Conservation (phyloP, 2,329 filamentous ascomycete species). For the Talaromyces sp. region DNA sequence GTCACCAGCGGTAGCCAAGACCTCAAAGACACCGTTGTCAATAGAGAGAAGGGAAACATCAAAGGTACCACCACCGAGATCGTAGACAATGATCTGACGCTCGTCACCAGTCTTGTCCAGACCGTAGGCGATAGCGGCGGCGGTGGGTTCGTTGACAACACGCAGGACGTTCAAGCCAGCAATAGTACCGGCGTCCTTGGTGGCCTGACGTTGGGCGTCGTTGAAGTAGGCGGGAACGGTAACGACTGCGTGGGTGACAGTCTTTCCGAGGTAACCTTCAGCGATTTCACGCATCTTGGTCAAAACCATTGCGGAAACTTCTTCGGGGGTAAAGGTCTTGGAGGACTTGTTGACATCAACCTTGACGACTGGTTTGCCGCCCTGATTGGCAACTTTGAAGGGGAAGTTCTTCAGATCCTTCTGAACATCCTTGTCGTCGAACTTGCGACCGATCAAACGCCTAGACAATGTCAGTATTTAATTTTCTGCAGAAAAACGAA, state of each 20-base stretch:
- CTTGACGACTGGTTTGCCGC: conserved; percentile 81
- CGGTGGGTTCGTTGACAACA: conserved; percentile 95
- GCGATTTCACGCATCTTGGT: conserved; percentile 67
- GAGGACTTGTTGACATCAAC: conserved; percentile 58
- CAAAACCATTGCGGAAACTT: conserved; percentile 64
- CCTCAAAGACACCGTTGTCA: conserved; percentile 90
- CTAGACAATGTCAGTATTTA: conserved; percentile 40
- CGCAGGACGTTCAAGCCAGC: conserved; percentile 92
- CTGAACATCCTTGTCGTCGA: conserved; percentile 79
- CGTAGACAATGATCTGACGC: conserved; percentile 87
- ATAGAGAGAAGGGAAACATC: conserved; percentile 92
- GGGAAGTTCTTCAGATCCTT: conserved; percentile 97
- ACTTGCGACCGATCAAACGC: conserved; percentile 83
- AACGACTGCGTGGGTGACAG: conserved; percentile 67
- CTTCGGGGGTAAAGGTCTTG: conserved; percentile 64
- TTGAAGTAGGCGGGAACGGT: conserved; percentile 98
- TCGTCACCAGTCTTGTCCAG: conserved; percentile 81
- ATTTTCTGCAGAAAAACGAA: background rate
- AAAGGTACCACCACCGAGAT: conserved; percentile 91
- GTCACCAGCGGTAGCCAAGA: conserved; percentile 91
- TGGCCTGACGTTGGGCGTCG: conserved; percentile 94
- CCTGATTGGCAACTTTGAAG: conserved; percentile 87
- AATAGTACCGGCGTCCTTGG: conserved; percentile 90
- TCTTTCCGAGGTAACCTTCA: conserved; percentile 60
- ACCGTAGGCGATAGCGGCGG: conserved; percentile 91